Evolutionary conservation across 2,329 filamentous ascomycete genomes (phyloP).

Genomic region (Aspergillus melleus): DNA sequence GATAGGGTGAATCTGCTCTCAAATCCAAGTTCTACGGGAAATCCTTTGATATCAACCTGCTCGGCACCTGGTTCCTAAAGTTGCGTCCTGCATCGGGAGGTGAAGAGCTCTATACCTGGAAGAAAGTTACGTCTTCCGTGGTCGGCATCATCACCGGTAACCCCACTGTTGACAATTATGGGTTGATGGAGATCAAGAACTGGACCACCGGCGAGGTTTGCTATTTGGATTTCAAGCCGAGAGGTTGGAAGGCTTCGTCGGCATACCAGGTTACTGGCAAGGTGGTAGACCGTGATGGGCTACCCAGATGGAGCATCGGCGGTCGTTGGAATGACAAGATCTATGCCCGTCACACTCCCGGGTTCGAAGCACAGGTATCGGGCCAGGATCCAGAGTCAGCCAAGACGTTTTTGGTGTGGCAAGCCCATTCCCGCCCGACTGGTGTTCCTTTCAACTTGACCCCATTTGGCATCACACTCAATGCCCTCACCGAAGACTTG

Average conservation of each 20-base stretch:
- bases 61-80: slow-evolving; percentile 95
- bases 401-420: slow-evolving; percentile 89
- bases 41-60: slow-evolving; percentile 93
- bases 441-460: slow-evolving; percentile 97
- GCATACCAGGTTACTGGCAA: slow-evolving; percentile 88
- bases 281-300: slow-evolving; percentile 75
- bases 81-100: slow-evolving; percentile 73
- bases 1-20: slow-evolving; percentile 84
- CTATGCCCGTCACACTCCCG: slow-evolving; percentile 88
- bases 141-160: slow-evolving; percentile 97
- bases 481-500: slow-evolving; percentile 84
- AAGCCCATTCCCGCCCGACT: slow-evolving; percentile 75
- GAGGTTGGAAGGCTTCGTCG: slow-evolving; percentile 92
- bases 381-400: slow-evolving; percentile 59
- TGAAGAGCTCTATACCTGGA: slow-evolving; percentile 94
- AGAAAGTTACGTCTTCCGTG: slow-evolving; percentile 97
- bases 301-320: slow-evolving; percentile 83
- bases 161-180: slow-evolving; percentile 96
- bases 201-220: slow-evolving; percentile 94
- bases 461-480: slow-evolving; percentile 91
- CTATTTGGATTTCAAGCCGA: slow-evolving; percentile 85
- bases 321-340: slow-evolving; percentile 98
- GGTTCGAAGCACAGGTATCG: slow-evolving; percentile 68
- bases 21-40: slow-evolving; percentile 97
- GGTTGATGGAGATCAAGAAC: slow-evolving; percentile 95